Evolutionary conservation across 2,329 filamentous ascomycete species (phyloP).

Genomic region (Pseudogymnoascus sp.): DNA sequence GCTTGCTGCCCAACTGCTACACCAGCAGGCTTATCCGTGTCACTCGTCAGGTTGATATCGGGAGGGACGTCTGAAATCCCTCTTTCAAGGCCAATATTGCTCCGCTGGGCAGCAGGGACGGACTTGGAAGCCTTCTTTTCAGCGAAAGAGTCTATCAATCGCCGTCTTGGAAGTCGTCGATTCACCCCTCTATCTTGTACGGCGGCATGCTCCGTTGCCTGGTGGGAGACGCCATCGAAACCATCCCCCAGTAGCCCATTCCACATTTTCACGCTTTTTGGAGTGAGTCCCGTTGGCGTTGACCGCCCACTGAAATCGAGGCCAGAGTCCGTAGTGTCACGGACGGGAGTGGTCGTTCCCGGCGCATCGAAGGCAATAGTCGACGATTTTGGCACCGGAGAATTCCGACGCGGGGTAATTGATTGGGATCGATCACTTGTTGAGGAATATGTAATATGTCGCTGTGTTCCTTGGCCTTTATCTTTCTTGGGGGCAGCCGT

Average conservation of each 20-base stretch:
- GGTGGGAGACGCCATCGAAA: not conserved
- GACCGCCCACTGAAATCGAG: not conserved
- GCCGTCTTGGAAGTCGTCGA: conserved; percentile 18
- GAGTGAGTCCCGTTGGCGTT: conserved; percentile 4
- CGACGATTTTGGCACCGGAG: not conserved
- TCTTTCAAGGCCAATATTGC: conserved; percentile 13
- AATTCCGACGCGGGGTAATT: not conserved
- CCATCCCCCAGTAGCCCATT: conserved; percentile 20
- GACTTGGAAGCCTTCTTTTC: conserved; percentile 20
- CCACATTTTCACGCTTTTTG: conserved; percentile 24
- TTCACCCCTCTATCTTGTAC: conserved; percentile 10
- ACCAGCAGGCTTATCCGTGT: not conserved
- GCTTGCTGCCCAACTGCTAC: not conserved
- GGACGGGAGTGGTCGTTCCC: not conserved
- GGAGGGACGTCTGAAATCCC: not conserved
- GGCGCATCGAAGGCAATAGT: not conserved
- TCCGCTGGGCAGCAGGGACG: conserved; percentile 10
- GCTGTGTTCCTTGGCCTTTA: not conserved
- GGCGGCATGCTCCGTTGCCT: not conserved
- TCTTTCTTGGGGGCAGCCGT: not conserved
- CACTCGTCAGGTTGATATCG: not conserved
- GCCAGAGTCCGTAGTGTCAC: not conserved
- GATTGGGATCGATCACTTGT: not conserved
- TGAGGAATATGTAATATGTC: not conserved
- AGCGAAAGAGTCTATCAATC: conserved; percentile 30